Base-by-base conservation (phyloP, 2,329 filamentous ascomycete genomes). In the Colletotrichum sp. region DNA sequence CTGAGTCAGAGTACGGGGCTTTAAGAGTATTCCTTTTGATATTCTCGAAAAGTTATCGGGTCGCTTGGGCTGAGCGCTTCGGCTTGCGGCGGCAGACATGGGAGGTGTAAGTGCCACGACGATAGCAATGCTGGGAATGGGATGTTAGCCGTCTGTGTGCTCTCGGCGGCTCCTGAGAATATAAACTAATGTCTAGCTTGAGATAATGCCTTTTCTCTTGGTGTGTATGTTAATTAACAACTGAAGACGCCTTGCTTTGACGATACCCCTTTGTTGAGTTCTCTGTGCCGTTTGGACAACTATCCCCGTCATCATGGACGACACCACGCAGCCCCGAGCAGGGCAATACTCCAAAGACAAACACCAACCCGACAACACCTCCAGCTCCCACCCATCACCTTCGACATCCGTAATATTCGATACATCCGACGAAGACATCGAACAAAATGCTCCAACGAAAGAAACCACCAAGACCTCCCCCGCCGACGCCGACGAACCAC, bases 41-140 rank as follows among this genome's bases (percentile, higher is more conserved):
- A 0, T 36, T 26, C 30, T 39, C 65, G 65, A 59, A 59, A 68
- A 28, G 18, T 36, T 68, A 30, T 57, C 49, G 44, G 65, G 15
- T 26, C 24, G 30, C n/a, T 24, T 59, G 28, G 30, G 16, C 8
- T 39, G 30, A 21, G 30, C 2, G 44, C n/a, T 68, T 59, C 65
- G 65, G 65, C 30, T 68, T 68, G 30, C n/a, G 30, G 24, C 65
- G 65, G 65, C 65, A 34, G 44, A 39, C 6, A 24, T 59, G 55
- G 28, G 59, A 30, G n/a, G 2, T 62, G 26, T 34, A 32, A 32
- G 26, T 62, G 26, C 28, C 28, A 62, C 59, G 59, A 62, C 2
- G 28, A 32, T 62, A n/a, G 59, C 28, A 34, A 62, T 2, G 18
- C 57, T 6, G 28, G 57, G 9, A 12, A 5, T 30, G 15, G 2